These are phyloP conservation scores for Xylaria sp. DNA, from an alignment of 2,329 filamentous ascomycete genomes.

Conservation along the genomic window DNA sequence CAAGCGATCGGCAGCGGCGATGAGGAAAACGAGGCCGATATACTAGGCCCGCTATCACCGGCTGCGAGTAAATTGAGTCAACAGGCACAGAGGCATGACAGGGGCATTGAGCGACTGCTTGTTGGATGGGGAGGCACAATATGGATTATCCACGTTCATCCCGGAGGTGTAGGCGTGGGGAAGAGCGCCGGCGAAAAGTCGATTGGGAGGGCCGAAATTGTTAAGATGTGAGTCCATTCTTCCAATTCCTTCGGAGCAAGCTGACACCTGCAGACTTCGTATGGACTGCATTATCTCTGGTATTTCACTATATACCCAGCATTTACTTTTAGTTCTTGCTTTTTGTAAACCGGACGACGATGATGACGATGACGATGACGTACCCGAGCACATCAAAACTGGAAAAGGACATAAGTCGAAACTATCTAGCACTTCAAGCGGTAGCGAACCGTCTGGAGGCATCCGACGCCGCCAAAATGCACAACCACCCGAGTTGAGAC, in stretches of 20 bases:
- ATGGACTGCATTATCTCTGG: constrained; percentile 98
- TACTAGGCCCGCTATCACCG: constrained; percentile 43
- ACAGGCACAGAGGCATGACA: constrained; percentile 50
- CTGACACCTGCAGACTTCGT: constrained; percentile 65
- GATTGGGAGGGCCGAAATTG: constrained; percentile 82
- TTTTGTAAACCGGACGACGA: constrained; percentile 78
- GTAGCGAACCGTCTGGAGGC: constrained; percentile 65
- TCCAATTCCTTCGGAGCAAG: not conserved
- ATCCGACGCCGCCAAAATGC: constrained; percentile 75
- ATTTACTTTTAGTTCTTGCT: constrained; percentile 85
- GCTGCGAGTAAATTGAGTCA: constrained; percentile 52
- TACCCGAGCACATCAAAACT: too few relatives aligned
- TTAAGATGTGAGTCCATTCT: constrained; percentile 75
- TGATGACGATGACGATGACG: constrained; percentile 46
- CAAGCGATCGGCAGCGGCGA: constrained; percentile 75
- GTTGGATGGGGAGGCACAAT: constrained; percentile 96
- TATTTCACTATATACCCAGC: constrained; percentile 93
- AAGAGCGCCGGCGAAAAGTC: constrained; percentile 71
- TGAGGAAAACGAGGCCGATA: constrained; percentile 44
- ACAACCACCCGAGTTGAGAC: constrained; percentile 81
- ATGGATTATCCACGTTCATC: constrained; percentile 92
- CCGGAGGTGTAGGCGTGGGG: constrained; percentile 68
- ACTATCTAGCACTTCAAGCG: constrained; percentile 50
- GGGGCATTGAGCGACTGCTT: constrained; percentile 73
- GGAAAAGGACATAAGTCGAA: constrained; percentile 44